phyloP scores from a whole-genome alignment of 1,284 basidiomycete species.

The Dichomitus squalens region DNA sequence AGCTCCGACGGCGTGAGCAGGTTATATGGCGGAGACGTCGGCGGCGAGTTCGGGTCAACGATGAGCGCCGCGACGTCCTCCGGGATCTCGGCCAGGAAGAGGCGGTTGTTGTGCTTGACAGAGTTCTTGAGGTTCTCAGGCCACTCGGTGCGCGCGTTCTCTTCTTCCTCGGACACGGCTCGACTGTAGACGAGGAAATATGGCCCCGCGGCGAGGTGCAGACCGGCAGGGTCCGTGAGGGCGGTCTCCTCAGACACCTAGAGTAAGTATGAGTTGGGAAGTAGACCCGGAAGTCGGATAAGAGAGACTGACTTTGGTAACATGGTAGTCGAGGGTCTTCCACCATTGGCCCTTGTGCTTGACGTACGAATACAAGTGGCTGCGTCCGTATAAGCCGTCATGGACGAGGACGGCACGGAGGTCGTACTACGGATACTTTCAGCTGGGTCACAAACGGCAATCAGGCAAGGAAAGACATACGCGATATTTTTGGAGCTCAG shows the following conservation, averaged over 20 bases:
- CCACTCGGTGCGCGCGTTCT: constrained; percentile 37
- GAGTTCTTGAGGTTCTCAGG: constrained; percentile 42
- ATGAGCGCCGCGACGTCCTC: constrained; percentile 25
- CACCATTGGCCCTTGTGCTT: constrained; percentile 70
- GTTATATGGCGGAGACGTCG: constrained; percentile 24
- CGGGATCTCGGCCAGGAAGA: constrained; percentile 31
- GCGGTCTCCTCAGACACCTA: constrained; percentile 72
- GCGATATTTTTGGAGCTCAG: constrained; percentile 60
- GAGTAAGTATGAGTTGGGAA: neutral
- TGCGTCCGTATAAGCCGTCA: constrained; percentile 72
- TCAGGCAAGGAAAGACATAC: constrained; percentile 38
- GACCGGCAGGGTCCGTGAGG: constrained; percentile 63
- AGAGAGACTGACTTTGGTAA: constrained; percentile 53
- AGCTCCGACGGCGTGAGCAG: constrained; percentile 24
- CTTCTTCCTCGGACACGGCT: constrained; percentile 41
- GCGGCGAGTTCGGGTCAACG: constrained; percentile 33
- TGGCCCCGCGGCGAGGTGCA: constrained; percentile 74
- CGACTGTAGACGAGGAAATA: constrained; percentile 74
- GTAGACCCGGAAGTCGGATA: too few relatives aligned
- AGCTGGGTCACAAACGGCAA: neutral
- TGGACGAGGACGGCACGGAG: constrained; percentile 74
- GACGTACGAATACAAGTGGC: constrained; percentile 75
- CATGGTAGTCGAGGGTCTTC: constrained; percentile 74
- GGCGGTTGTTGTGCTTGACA: constrained; percentile 36
- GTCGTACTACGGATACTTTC: constrained; percentile 56